Evolutionary conservation across 768 basidiomycete species (phyloP).

Genomic region (Mycena vulgaris): DNA sequence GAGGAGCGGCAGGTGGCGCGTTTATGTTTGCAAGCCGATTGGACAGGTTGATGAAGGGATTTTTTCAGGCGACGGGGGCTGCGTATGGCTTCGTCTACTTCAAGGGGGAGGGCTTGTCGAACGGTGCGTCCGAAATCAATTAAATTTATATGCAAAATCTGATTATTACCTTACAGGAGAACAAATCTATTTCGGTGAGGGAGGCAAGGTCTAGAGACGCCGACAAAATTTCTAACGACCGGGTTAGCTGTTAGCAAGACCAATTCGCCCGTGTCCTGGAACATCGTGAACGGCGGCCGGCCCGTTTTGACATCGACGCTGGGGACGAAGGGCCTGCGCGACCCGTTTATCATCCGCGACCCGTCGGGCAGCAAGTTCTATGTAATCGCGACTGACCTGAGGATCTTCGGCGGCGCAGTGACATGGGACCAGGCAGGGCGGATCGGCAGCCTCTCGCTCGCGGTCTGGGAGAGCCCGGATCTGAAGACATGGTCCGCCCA

Average conservation of each 20-base stretch:
- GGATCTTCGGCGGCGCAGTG: slow-evolving; percentile 34
- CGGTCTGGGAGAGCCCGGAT: slow-evolving; percentile 40
- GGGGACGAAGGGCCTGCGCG: slow-evolving; percentile 38
- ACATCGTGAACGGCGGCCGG: slow-evolving; percentile 34
- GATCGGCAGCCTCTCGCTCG: slow-evolving; percentile 36
- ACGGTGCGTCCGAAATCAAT: slow-evolving; percentile 6
- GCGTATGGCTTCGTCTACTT: slow-evolving; percentile 34
- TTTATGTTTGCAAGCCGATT: background rate
- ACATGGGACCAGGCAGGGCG: slow-evolving; percentile 36
- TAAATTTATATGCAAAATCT: background rate
- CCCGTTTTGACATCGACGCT: slow-evolving; percentile 39
- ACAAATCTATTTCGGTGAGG: slow-evolving; percentile 21
- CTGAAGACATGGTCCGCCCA: slow-evolving; percentile 38
- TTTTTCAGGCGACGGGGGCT: slow-evolving; percentile 8
- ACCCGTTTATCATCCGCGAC: slow-evolving; percentile 40
- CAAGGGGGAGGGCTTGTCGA: slow-evolving; percentile 23
- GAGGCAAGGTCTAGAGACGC: background rate
- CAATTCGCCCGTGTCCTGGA: slow-evolving; percentile 30
- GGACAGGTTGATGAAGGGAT: too few species aligned
- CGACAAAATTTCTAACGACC: background rate
- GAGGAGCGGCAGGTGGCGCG: slow-evolving; percentile 18
- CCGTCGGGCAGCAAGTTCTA: slow-evolving; percentile 39
- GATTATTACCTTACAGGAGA: background rate
- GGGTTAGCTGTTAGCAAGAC: slow-evolving; percentile 25
- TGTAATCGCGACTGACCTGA: slow-evolving; percentile 40